Conservation (phyloP, 257 asterid genomes). For the Solanum bulbocastanum region DNA sequence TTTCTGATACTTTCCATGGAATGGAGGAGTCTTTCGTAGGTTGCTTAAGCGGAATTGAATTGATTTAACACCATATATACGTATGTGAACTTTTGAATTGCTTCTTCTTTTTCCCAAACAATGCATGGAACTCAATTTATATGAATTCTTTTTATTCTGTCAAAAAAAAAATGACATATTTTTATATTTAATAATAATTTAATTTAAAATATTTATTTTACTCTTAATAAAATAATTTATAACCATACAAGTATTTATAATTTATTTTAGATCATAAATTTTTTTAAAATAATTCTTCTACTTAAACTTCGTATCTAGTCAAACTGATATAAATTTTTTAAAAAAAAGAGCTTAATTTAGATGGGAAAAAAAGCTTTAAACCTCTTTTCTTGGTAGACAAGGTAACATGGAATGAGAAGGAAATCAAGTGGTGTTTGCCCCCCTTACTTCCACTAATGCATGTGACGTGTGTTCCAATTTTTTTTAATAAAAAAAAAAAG, state of each 20-base stretch:
- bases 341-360: not conserved
- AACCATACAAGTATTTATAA: no score
- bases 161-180: no score
- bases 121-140: not conserved
- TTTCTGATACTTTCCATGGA: not conserved
- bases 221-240: rapidly evolving
- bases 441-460: not conserved
- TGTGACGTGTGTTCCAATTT: not conserved
- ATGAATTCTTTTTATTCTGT: no score
- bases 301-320: not conserved
- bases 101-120: not conserved
- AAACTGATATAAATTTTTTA: no score
- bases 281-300: no score
- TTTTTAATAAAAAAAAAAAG: not conserved
- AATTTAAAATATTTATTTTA: no score
- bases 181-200: no score
- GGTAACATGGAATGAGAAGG: not conserved
- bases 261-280: no score
- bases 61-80: not conserved
- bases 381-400: not conserved
- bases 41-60: not conserved
- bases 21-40: not conserved
- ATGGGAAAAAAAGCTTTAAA: not conserved
- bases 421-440: not conserved
- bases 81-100: not conserved